Evolutionary conservation across 1,284 basidiomycete genomes (phyloP), one percentile per base, ranked within the genome.

Genomic region (Inonotus obliquus): DNA sequence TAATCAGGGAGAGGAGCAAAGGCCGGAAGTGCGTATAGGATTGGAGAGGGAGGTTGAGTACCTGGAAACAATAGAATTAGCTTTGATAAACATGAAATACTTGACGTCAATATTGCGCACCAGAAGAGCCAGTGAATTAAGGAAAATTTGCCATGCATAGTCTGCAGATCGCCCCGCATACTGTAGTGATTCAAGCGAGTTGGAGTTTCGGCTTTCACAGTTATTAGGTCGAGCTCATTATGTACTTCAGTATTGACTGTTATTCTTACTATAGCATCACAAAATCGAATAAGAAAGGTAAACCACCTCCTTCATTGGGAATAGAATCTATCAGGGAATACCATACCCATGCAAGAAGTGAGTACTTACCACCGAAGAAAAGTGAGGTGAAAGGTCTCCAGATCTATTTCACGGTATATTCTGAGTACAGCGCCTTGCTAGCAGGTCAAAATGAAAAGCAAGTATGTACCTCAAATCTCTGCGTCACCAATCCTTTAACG

Each of bases 371-470:
- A 67, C 87, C 92, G 27, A 87, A 77, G 70, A 94, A 92, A 78
- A 94, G 89, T 54, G 84, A 86, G 1, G 91, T 88, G 68, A 84
- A 82, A 10, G 89, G 67, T 66, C 93, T 80, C 90, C 92, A 94
- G 54, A 95, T 27, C 85, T 95, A 71, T 11, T 19, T 21, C 27
- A 37, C 21, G 19, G 35, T 59, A 29, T 11, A 44, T 19, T 38
- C 29, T 48, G 27, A 37, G 10, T 21, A 32, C 17, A 44, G 10
- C 9, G 1, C 6, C n/a, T 39, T 65, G 66, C 27, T 56, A 25
- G 14, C 47, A 55, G 13, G 38, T 23, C 57, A 29, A 23, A 32
- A 35, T n/a, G 7, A 23, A 48, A 4, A 2, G 66, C 81, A 32
- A 32, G 32, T 32, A 32, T 32, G 65, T 61, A 87, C 89, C 79